These are phyloP conservation scores for Parasitella parasitica DNA, from an alignment of 371 early-diverging fungal genomes.

Conservation along the genomic window DNA sequence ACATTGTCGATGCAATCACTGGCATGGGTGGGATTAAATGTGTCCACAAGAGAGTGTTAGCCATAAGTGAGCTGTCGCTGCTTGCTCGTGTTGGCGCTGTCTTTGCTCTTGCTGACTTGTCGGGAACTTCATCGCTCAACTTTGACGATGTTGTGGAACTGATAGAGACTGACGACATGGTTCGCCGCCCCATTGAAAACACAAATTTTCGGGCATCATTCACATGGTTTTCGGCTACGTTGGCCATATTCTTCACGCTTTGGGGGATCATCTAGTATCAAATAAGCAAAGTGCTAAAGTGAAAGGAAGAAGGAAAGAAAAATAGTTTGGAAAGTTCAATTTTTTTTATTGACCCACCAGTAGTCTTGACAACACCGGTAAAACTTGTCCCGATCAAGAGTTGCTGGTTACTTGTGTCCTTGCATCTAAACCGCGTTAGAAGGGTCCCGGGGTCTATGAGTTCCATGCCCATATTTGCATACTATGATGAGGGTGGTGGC, in stretches of 20 bases:
- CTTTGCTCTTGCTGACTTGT: neutral
- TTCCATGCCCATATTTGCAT: too few relatives aligned
- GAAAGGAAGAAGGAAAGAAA: neutral
- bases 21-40: conserved; percentile 23
- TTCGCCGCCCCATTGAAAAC: conserved; percentile 1
- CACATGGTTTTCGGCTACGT: conserved; percentile 1
- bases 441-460: too few relatives aligned
- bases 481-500: too few relatives aligned
- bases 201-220: neutral
- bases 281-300: neutral
- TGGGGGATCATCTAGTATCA: conserved; percentile 8
- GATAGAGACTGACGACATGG: neutral
- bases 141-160: neutral
- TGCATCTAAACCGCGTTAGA: too few relatives aligned
- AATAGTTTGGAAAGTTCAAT: neutral
- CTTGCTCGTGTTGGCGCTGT: neutral
- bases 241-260: conserved; percentile 4
- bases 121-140: neutral
- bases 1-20: conserved; percentile 21
- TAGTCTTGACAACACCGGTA: neutral
- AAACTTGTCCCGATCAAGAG: neutral
- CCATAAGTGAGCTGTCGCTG: conserved; percentile 5
- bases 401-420: neutral
- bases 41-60: conserved; percentile 20
- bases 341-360: neutral